Conservation (phyloP, 352 stramenopile species). For the Lagenidium giganteum region DNA sequence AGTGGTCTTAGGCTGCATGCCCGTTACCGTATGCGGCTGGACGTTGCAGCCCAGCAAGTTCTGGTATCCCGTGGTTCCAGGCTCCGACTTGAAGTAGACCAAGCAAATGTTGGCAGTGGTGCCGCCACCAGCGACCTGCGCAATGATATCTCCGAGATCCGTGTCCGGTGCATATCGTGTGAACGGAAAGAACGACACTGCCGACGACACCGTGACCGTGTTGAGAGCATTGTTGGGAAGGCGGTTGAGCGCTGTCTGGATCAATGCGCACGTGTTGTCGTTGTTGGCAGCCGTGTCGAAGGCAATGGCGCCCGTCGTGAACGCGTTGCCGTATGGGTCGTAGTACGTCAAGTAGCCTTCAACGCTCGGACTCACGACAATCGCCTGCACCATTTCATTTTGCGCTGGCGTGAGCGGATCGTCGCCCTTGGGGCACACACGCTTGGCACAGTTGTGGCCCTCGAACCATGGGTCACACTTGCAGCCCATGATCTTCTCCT, state of each 20-base stretch:
- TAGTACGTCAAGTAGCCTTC: conserved; percentile 55
- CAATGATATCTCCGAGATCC: not conserved
- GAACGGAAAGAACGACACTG: conserved; percentile 15
- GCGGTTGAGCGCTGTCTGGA: conserved; percentile 31
- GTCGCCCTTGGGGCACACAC: conserved; percentile 83
- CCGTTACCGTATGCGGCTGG: conserved; percentile 12
- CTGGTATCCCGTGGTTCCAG: conserved; percentile 53
- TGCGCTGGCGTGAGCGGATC: conserved; percentile 58
- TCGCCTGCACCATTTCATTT: conserved; percentile 48
- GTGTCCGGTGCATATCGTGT: conserved; percentile 9
- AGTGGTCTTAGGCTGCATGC: conserved; percentile 30
- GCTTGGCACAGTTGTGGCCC: conserved; percentile 50
- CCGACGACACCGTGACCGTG: conserved; percentile 19
- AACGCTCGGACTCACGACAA: conserved; percentile 4
- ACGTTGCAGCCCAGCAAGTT: conserved; percentile 49
- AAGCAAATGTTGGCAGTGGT: conserved; percentile 18
- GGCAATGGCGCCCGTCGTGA: conserved; percentile 37
- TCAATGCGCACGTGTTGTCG: conserved; percentile 19
- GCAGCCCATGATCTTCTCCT: conserved; percentile 72
- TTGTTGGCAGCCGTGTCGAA: conserved; percentile 3
- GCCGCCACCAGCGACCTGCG: not conserved
- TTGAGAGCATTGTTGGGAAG: conserved; percentile 75
- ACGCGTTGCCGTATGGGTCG: conserved; percentile 70
- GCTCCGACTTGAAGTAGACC: conserved; percentile 41
- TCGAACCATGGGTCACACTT: conserved; percentile 43